phyloP scores from a whole-genome alignment of 2,329 filamentous ascomycete genomes.

The Penicillium sp. region DNA sequence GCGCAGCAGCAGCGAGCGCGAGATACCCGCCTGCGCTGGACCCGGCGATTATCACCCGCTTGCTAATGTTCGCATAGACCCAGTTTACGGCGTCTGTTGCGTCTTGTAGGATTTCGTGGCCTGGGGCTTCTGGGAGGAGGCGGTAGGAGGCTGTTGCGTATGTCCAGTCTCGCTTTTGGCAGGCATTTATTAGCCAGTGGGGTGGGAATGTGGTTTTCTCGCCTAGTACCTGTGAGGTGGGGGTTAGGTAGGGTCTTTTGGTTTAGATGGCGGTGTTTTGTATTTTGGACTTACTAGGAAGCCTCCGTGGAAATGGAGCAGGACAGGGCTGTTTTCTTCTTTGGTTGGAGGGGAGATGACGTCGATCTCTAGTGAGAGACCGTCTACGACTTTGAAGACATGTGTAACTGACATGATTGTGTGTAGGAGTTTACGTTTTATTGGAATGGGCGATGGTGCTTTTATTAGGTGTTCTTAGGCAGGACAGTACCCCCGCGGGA shows the following conservation, averaged over 20 bases:
- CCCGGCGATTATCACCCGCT: slow-evolving; percentile 12
- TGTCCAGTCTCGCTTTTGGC: slow-evolving; percentile 9
- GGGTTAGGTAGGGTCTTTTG: neutral
- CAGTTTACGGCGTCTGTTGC: slow-evolving; percentile 7
- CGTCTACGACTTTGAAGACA: neutral
- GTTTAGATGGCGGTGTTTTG: too few species aligned
- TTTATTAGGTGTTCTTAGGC: neutral
- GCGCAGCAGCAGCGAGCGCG: slow-evolving; percentile 10
- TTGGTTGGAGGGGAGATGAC: neutral
- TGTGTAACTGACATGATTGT: neutral
- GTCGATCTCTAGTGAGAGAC: neutral
- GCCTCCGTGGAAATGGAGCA: slow-evolving; percentile 9
- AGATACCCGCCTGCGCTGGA: slow-evolving; percentile 19
- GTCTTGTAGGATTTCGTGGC: slow-evolving; percentile 11
- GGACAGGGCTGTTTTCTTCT: neutral
- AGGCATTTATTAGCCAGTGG: slow-evolving; percentile 15
- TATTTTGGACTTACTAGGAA: neutral
- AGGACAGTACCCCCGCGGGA: neutral
- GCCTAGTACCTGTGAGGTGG: neutral
- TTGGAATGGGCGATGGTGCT: neutral
- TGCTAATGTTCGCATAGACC: slow-evolving; percentile 7
- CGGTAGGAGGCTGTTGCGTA: slow-evolving; percentile 16
- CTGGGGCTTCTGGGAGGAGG: slow-evolving; percentile 9
- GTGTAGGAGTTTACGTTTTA: neutral
- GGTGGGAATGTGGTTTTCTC: slow-evolving; percentile 6